phyloP scores from a whole-genome alignment of 139 green algal genomes.

The Edaphochlamys debaryana region DNA sequence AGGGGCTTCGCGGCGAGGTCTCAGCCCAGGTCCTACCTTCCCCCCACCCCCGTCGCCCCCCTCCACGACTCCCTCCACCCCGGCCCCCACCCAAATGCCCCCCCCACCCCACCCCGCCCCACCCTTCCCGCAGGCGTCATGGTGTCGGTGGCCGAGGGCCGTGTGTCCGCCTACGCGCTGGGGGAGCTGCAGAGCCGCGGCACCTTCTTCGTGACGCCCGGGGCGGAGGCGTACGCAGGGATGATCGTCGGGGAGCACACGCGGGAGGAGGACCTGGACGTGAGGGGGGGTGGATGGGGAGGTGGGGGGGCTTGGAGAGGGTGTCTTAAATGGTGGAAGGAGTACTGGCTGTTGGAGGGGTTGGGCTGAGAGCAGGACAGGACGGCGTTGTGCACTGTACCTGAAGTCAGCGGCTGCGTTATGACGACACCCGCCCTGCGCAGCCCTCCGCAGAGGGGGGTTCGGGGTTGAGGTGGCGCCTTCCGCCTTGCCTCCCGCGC shows the following conservation, averaged over 20 bases:
- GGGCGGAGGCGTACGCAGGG: constrained; percentile 79
- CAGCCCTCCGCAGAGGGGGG: too few species aligned
- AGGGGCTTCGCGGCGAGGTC: not conserved
- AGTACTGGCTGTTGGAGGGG: too few species aligned
- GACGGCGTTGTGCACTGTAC: too few species aligned
- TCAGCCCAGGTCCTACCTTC: too few species aligned
- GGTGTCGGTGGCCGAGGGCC: constrained; percentile 69
- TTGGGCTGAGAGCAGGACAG: too few species aligned
- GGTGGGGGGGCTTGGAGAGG: too few species aligned
- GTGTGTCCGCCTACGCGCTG: constrained; percentile 72
- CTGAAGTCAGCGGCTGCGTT: too few species aligned
- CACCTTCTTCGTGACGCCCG: constrained; percentile 79
- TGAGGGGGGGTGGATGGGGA: not conserved
- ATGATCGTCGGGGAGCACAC: constrained; percentile 87
- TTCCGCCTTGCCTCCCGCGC: too few species aligned
- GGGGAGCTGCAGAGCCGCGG: constrained; percentile 76
- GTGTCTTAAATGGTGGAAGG: too few species aligned
- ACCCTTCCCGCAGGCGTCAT: constrained; percentile 51
- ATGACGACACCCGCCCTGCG: too few species aligned
- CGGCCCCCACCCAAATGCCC: not conserved
- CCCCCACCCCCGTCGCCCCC: too few species aligned
- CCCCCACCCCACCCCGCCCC: not conserved
- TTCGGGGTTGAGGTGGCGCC: too few species aligned
- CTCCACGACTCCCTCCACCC: not conserved
- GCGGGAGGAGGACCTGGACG: constrained; percentile 76